Evolutionary conservation across 306 rosid species (phyloP), one percentile per base, ranked within the genome.

Genomic region (Phaseolus lunatus): DNA sequence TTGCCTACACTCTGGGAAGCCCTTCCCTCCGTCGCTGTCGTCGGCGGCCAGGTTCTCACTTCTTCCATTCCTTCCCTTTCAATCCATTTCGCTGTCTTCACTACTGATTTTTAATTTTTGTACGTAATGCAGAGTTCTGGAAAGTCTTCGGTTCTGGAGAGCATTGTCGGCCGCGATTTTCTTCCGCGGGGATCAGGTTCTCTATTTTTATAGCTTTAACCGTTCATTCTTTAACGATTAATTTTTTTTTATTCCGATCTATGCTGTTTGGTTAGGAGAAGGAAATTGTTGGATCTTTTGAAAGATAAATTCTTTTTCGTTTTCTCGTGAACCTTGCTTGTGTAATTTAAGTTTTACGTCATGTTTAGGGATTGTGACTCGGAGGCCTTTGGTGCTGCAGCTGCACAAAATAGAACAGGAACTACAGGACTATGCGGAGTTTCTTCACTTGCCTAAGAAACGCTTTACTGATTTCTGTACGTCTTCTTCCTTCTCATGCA

Each of bases 361-460:
- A 18, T 29, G 76, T 86, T 77, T 83, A 91, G 98, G 98, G 71
- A 93, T 93, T 82, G 97, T 93, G 80, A 93, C 98, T 10, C 90
- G 98, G 76, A 93, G 98, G 82, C 98, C 97, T 23, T 82, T 93
- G 83, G 97, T 93, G 68, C 83, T 93, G 90, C 98, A 91, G 84
- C 88, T 93, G 73, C 87, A 91, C 62, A 86, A 86, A 84, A 70
- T 66, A 16, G 90, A 90, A 47, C 79, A 76, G 50, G 92, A 93
- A 12, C 23, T 67, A n/a, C 81, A 84, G 74, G 97, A 92, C 14
- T 81, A 90, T 82, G 96, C 97, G 0, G 97, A 87, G 76, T 92
- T 92, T 82, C 93, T 90, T 72, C 97, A 90, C 80, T 63, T 88
- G 86, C 92, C 91, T 0, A 87, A 82, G 82, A 90, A 83, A 76